A percentile compares a stretch with the other conserved stretches of the same genome.
Evolutionary conservation across 768 basidiomycete species (phyloP).

Genomic region (Suillus tomentosus): DNA sequence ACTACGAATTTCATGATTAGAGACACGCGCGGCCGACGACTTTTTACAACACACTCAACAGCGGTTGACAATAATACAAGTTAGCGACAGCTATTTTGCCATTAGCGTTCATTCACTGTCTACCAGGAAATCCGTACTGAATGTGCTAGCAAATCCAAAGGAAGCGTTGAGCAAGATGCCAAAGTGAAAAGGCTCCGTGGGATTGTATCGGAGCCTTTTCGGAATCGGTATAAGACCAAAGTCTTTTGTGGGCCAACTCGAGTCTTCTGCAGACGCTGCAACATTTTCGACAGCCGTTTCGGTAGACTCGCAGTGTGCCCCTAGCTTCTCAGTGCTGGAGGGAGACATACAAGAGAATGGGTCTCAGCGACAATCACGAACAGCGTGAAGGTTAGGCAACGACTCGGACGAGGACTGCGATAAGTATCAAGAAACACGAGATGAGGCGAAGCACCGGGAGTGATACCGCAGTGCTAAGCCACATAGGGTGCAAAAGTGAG

Average conservation of each 20-base stretch:
- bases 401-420: background rate
- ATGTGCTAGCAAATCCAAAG: conserved; percentile 66
- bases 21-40: background rate
- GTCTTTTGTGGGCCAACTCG: conserved; percentile 37
- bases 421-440: background rate
- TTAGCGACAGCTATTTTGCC: conserved; percentile 59
- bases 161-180: conserved; percentile 53
- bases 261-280: background rate
- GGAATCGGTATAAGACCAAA: conserved; percentile 71
- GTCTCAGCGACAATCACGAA: background rate
- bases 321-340: conserved; percentile 13
- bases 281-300: background rate
- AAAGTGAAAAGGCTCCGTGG: conserved; percentile 52
- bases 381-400: background rate
- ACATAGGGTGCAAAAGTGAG: background rate
- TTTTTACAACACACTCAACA: conserved; percentile 54
- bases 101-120: background rate
- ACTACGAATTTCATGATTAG: conserved; percentile 19
- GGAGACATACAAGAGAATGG: conserved; percentile 16
- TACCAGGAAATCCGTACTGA: conserved; percentile 23
- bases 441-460: background rate
- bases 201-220: conserved; percentile 50
- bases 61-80: conserved; percentile 81
- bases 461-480: background rate
- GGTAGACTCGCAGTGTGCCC: background rate